Percentiles rank a stretch among this genome's conserved stretches.
These are phyloP conservation scores for Fusarium proliferatum DNA, from an alignment of 2,329 filamentous ascomycete species.

Conservation along the genomic window DNA sequence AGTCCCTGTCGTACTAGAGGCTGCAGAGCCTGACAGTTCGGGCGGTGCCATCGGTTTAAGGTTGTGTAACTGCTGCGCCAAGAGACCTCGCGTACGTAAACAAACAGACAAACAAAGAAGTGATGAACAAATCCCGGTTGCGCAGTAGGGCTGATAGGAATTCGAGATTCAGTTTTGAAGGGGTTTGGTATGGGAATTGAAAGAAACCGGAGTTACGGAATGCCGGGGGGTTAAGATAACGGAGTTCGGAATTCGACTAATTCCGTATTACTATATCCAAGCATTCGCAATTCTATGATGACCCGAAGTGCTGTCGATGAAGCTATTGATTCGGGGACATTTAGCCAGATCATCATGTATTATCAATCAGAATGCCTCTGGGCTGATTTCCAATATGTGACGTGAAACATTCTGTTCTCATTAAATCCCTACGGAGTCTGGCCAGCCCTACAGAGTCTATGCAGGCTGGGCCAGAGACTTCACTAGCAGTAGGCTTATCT, in stretches of 20 bases:
- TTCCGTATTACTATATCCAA: conserved; percentile 14
- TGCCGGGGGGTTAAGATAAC: neutral
- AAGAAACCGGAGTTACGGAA: conserved; percentile 22
- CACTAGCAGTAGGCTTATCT: neutral
- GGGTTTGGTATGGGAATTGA: conserved; percentile 3
- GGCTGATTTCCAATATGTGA: neutral
- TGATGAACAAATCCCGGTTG: conserved; percentile 33
- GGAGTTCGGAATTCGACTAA: conserved; percentile 23
- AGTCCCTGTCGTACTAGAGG: conserved; percentile 33
- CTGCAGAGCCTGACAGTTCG: conserved; percentile 13
- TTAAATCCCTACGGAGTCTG: neutral
- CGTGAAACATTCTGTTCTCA: neutral
- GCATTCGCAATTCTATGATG: neutral
- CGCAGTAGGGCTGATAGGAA: conserved; percentile 16
- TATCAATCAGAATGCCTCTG: neutral
- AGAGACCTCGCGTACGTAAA: neutral
- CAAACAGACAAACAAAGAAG: neutral
- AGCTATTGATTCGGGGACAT: neutral
- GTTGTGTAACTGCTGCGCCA: neutral
- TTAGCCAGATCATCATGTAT: neutral
- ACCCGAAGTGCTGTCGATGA: neutral
- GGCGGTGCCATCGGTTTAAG: conserved; percentile 39
- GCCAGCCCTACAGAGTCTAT: neutral
- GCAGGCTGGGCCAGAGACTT: neutral
- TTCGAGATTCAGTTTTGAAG: conserved; percentile 11